These are phyloP conservation scores for Trypethelium eluteriae DNA, from an alignment of 495 filamentous ascomycete species.

Conservation along the genomic window DNA sequence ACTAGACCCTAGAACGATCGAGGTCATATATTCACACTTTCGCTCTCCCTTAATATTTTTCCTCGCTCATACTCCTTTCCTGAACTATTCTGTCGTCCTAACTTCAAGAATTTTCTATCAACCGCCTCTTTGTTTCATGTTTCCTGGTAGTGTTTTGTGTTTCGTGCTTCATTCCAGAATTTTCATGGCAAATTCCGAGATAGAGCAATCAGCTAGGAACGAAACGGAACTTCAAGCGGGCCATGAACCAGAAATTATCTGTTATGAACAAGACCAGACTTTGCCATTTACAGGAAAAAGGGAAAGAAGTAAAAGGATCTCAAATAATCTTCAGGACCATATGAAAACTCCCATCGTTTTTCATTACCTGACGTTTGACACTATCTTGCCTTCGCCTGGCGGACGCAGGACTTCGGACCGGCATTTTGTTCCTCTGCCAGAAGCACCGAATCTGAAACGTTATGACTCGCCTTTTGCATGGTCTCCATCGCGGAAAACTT, in stretches of 20 bases:
- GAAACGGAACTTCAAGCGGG: background rate
- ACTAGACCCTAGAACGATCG: too few species aligned
- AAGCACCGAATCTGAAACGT: constrained; percentile 55
- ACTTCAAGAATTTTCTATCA: background rate
- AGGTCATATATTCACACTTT: too few species aligned
- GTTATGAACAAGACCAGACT: background rate
- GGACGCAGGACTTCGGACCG: constrained; percentile 33
- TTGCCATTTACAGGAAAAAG: constrained; percentile 15
- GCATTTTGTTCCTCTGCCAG: constrained; percentile 36
- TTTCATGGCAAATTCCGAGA: background rate
- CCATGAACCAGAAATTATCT: background rate
- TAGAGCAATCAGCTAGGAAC: background rate
- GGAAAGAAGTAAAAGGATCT: constrained; percentile 13
- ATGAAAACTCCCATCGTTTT: constrained; percentile 43
- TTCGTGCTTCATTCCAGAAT: background rate
- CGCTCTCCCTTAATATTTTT: too few species aligned
- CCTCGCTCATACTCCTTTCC: too few species aligned
- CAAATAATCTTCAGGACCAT: constrained; percentile 4
- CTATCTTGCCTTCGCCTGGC: constrained; percentile 53
- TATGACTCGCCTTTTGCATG: constrained; percentile 69
- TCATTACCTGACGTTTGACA: constrained; percentile 68
- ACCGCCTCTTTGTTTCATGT: background rate
- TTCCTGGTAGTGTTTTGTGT: background rate
- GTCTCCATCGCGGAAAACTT: constrained; percentile 57
- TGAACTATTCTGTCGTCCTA: background rate